A percentile compares a stretch with the other conserved stretches of the same genome.
These are phyloP conservation scores for Penicillium concentricum DNA, from an alignment of 2,329 filamentous ascomycete species.

Conservation along the genomic window DNA sequence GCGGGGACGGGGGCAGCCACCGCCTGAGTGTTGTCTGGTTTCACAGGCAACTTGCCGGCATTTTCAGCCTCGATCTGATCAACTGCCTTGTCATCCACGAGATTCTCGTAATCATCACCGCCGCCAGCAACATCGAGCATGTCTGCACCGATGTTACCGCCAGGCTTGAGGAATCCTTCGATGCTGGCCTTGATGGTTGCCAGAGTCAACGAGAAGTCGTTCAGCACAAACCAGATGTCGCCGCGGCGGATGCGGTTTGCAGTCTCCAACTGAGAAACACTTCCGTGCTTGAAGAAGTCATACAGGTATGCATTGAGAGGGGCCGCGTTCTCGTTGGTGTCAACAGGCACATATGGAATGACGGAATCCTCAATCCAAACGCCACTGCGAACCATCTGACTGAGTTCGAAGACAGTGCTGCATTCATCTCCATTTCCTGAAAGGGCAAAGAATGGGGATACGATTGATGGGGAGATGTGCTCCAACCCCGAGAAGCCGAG, in stretches of 20 bases:
- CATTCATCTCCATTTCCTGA: conserved; percentile 68
- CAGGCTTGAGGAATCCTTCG: conserved; percentile 31
- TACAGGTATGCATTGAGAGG: conserved; percentile 53
- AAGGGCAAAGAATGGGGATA: conserved; percentile 65
- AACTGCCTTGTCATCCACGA: conserved; percentile 14
- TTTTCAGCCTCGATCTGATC: background rate
- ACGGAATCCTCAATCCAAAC: conserved; percentile 74
- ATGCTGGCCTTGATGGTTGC: conserved; percentile 37
- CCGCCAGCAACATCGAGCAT: conserved; percentile 28
- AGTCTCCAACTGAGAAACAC: conserved; percentile 57
- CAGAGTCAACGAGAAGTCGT: conserved; percentile 59
- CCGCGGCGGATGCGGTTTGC: conserved; percentile 66
- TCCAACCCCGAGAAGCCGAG: background rate
- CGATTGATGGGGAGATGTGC: background rate
- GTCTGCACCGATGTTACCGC: conserved; percentile 9
- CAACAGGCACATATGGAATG: conserved; percentile 66
- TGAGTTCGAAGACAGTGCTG: conserved; percentile 64
- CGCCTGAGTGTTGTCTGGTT: background rate
- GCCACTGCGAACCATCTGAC: conserved; percentile 61
- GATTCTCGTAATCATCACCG: conserved; percentile 29
- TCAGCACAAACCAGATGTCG: conserved; percentile 71
- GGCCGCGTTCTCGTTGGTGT: conserved; percentile 54
- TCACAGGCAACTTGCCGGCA: background rate
- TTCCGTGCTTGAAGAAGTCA: conserved; percentile 75
- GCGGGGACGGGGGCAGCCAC: background rate